Base-by-base conservation (phyloP, 441 rosid genomes). In the Daphne laureola region DNA sequence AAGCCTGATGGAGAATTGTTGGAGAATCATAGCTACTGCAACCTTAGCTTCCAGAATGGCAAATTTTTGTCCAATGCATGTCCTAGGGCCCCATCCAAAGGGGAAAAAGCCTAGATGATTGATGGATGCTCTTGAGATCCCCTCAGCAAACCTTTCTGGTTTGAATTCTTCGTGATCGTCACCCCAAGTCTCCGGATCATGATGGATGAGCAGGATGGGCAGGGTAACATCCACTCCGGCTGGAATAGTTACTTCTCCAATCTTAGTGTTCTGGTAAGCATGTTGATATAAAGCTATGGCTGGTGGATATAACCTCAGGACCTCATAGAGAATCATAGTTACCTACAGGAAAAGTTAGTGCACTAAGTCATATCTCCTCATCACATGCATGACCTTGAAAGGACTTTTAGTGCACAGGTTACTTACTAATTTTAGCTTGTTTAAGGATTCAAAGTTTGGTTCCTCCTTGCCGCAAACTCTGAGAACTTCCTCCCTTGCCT, bases 31-130 rank as follows among this genome's bases (percentile, higher is more conserved):
- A 43, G 73, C 75, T 55, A 76, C 57, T 52, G 68, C 77, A 44
- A 67, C 57, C 75, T 78, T 76, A 7, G 76, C 87, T 68, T 81
- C 87, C 7, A 72, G 31, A 66, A 70, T 12, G 3, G 81, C 66
- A 53, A 78, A 81, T 62, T 51, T 81, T 59, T 78, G 78, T 58
- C 80, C 84, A 3, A 73, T 59, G 56, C 87, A 78, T 48, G 55
- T 67, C 62, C 80, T 65, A 5, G 71, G 78, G 5, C 84, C 82
- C 82, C 80, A 67, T 1, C 84, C 58, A 17, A 78, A 78, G 3
- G 80, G 75, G 49, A 61, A 71, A 62, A 71, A 73, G 16, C 72
- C 72, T 47, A 38, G 16, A 54, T 66, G 65, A 64, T 66, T 58
- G 36, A 66, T 71, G 4, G 75, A 60, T 44, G 84, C 82, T 59